These are phyloP conservation scores for Suhomyces choctaworum DNA, from an alignment of 1,139 yeast species.

Conservation along the genomic window DNA sequence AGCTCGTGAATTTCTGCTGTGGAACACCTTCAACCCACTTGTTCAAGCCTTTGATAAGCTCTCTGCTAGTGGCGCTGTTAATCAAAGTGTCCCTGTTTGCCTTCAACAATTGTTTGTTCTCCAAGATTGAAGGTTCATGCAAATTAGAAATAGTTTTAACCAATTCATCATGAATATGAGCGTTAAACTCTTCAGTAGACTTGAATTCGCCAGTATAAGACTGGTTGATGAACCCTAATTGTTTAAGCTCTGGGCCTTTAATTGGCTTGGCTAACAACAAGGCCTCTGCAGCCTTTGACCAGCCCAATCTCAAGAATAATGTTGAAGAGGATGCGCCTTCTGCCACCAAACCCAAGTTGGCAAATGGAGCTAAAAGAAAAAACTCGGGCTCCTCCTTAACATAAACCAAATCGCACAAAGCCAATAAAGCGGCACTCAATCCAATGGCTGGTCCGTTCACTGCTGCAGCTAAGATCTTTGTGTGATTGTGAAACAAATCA, in stretches of 20 bases:
- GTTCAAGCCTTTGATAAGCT: conserved; percentile 65
- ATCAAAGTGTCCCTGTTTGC: conserved; percentile 47
- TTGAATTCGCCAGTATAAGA: conserved; percentile 40
- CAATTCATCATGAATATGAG: conserved; percentile 49
- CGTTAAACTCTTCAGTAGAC: conserved; percentile 62
- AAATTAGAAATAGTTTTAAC: conserved; percentile 47
- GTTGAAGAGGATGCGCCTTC: conserved; percentile 81
- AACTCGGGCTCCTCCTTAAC: conserved; percentile 59
- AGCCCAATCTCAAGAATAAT: conserved; percentile 68
- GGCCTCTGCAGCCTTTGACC: conserved; percentile 74
- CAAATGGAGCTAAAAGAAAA: conserved; percentile 72
- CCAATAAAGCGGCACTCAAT: conserved; percentile 69
- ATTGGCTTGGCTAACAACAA: conserved; percentile 70
- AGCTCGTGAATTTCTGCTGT: conserved; percentile 60
- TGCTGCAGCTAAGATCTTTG: conserved; percentile 71
- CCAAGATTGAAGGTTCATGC: conserved; percentile 58
- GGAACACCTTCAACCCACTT: conserved; percentile 78
- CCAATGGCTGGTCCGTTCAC: conserved; percentile 91
- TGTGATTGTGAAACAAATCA: conserved; percentile 67
- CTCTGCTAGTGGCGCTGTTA: conserved; percentile 59
- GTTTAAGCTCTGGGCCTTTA: conserved; percentile 55
- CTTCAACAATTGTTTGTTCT: conserved; percentile 60
- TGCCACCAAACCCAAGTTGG: conserved; percentile 78
- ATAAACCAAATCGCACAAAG: conserved; percentile 75
- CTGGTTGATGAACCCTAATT: conserved; percentile 64